Evolutionary conservation across 2,329 filamentous ascomycete genomes (phyloP), one percentile per base, ranked within the genome.

Genomic region (Microascus cirrosus): DNA sequence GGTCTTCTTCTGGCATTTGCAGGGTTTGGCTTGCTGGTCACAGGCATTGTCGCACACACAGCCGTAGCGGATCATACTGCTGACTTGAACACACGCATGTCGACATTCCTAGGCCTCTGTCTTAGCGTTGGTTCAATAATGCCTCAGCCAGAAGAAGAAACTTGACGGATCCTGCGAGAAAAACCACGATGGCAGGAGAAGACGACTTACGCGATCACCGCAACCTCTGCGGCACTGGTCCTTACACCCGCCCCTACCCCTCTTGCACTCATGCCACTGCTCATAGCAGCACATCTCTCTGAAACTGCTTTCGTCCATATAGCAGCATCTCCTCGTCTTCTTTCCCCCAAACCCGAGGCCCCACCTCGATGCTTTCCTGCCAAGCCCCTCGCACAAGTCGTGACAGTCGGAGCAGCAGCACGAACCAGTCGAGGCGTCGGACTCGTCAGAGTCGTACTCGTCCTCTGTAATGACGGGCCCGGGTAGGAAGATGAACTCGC

Each of bases 401-500:
- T 58, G 42, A 36, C 34, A 45, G n/a, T 53, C 56, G 3, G 56
- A 39, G 42, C 56, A 58, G 51, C 51, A 45, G 50, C 35, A 42
- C 18, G 56, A 58, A 11, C 15, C 35, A 7, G 42, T 53, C 50
- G 56, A 58, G 13, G 42, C 53, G 35, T 53, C 35, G 15, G 56
- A 58, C 22, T 22, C 18, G 50, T 58, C 48, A n/a, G 45, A 57
- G n/a, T 48, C 55, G 34, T 52, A 39, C 45, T 25, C 28, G 22
- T 50, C 28, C 18, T 50, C 50, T 15, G 25, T 22, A 32, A 53
- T 18, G 45, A n/a, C n/a, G 3, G 32, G 45, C 8, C 50, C 55
- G 6, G 55, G 55, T 11, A 57, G 55, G 48, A 57, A 57, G n/a
- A 57, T 48, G 12, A 57, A 24, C 15, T 57, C 55, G 5, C 45